Base-by-base conservation (phyloP, 495 filamentous ascomycete genomes). In the Daldinia vernicosa region DNA sequence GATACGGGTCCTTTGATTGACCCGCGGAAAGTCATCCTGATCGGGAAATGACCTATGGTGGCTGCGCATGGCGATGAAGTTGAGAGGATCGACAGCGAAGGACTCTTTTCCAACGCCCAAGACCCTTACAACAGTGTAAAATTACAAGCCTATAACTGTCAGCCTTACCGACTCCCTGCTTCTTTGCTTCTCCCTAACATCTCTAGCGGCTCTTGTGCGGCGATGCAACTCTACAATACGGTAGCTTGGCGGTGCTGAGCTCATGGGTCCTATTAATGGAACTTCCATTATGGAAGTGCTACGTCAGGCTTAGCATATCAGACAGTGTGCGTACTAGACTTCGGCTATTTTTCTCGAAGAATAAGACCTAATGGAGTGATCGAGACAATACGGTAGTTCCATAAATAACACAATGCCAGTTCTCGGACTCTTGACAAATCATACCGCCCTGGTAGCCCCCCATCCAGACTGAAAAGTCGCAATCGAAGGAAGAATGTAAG, bases 61-160 rank as follows among this genome's bases (percentile, higher is more conserved):
- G 70, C 70, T 72, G 64, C 54, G 65, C 65, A 72, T 60, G 60
- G 61, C 51, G 62, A 66, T 66, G 68, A 66, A 50, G 35, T 27
- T 56, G 30, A 54, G 47, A 60, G 64, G 70, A 72, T 72, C 47
- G 4, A 17, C 56, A 17, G 51, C 57, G 24, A 66, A 45, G 63
- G 60, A 53, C 52, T 62, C 1, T 45, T 17, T 3, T 35, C 14
- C 26, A 27, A 30, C 50, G 54, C 37, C n/a, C 40, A 24, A 37
- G 30, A 14, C 51, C 47, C 58, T 7, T 62, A 59, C 24, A 15
- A 22, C 40, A 30, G 7, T 28, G 32, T 58, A 47, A 32, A 32
- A 58, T 43, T 24, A 17, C 51, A 43, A 53, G 43, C 52, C 52
- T 19, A 19, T 33, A 45, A 54, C 39, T 52, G 17, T 28, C 59